Conservation (phyloP, 2,329 filamentous ascomycete species). For the Pyricularia pennisetigena region DNA sequence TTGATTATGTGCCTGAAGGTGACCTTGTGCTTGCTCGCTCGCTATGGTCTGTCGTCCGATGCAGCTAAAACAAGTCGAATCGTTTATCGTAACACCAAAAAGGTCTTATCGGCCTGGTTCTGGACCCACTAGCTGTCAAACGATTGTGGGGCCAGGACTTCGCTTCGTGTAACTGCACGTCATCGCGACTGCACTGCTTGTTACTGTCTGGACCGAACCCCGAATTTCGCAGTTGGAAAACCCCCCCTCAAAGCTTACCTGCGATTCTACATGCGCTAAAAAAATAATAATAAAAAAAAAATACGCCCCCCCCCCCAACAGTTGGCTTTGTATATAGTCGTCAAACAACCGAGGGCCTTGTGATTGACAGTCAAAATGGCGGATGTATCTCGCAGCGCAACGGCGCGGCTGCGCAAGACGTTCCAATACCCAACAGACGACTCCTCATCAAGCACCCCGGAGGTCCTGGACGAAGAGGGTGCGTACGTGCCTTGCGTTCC, state of each 20-base stretch:
- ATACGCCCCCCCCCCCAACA: too few species aligned
- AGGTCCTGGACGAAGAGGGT: constrained; percentile 71
- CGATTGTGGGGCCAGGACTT: not conserved
- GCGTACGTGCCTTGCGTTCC: constrained; percentile 18
- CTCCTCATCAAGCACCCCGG: constrained; percentile 39
- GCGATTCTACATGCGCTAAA: not conserved
- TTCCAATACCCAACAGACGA: constrained; percentile 65
- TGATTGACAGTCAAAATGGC: constrained; percentile 12
- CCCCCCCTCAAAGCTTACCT: not conserved
- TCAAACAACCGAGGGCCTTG: not conserved
- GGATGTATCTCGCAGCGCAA: constrained; percentile 12
- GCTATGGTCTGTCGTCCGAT: not conserved
- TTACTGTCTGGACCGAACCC: not conserved
- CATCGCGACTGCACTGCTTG: not conserved
- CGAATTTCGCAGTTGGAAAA: not conserved
- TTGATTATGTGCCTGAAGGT: not conserved
- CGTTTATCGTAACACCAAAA: not conserved
- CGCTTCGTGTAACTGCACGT: not conserved
- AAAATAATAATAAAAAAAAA: too few species aligned
- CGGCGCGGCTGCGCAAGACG: constrained; percentile 60
- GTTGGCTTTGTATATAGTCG: not conserved
- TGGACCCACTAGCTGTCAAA: not conserved
- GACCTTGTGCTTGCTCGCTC: too few species aligned
- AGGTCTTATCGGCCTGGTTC: not conserved
- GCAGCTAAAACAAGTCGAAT: not conserved